Base-by-base conservation (phyloP, 1,139 yeast species). In the Blastobotrys malaysiensis region DNA sequence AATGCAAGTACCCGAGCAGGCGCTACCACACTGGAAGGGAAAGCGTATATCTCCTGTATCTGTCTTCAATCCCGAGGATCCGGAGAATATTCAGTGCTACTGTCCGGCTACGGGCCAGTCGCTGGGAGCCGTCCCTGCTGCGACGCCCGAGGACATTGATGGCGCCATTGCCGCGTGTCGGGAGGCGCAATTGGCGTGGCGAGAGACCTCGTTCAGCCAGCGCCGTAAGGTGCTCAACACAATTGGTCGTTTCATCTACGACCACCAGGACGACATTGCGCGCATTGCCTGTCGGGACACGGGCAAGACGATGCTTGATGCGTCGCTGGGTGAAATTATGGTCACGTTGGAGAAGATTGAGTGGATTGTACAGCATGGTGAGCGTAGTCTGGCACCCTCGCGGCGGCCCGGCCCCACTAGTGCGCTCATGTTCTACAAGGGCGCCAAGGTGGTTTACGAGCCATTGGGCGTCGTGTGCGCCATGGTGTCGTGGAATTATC, bases 51-150 rank as follows among this genome's bases (percentile, higher is more conserved):
- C 81, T 55, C 84, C 89, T 0, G 75, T 82, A 13, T 73, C 79
- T 13, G 74, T 84, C 7, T 72, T 75, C 51, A 77, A 73, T 56
- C 69, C 79, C 1, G 79, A 78, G 47, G 91, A 86, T 55, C 87
- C 90, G 0, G 75, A 73, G 20, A 75, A 73, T 61, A 87, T 91
- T 58, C 95, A 88, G 66, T 82, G 93, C 60, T 86, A 88, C 68
- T 93, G 98, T 71, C 98, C 99, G 5, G 97, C 98, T 0, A 93
- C 98, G 0, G 95, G 97, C 27, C 97, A 89, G 71, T 83, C 77
- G 57, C 74, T 93, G 60, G 98, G 96, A 1, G 77, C 83, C 16
- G 83, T 83, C 61, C 74, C 77, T 47, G 83, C 89, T 4, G 82
- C 83, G 54, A 71, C 85, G 9, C 75, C 77, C 50, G 79, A 77